These are phyloP conservation scores for Peziza echinospora DNA, from an alignment of 495 filamentous ascomycete genomes.

Conservation along the genomic window DNA sequence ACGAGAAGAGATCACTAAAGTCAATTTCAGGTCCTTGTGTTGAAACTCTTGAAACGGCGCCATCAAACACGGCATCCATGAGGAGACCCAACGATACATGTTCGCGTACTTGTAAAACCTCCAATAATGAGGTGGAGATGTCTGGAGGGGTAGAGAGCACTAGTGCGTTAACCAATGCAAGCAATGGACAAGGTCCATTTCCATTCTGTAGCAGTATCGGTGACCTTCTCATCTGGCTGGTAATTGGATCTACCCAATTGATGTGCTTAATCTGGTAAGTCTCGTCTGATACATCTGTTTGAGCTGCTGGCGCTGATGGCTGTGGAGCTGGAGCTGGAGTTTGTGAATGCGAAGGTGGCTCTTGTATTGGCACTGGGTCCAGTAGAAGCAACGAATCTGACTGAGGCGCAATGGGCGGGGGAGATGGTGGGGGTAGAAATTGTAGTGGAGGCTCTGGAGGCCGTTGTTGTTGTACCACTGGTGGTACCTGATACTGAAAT, in stretches of 20 bases:
- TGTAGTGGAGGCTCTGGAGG: background rate
- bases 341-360: too few species aligned
- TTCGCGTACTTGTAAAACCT: constrained; percentile 54
- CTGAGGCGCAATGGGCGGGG: background rate
- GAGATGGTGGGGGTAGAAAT: constrained; percentile 7
- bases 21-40: constrained; percentile 37
- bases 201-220: constrained; percentile 79
- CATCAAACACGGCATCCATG: constrained; percentile 73
- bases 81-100: constrained; percentile 70
- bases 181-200: constrained; percentile 82
- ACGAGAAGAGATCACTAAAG: constrained; percentile 63
- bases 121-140: constrained; percentile 44
- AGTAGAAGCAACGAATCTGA: background rate
- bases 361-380: background rate
- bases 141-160: constrained; percentile 51
- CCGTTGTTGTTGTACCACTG: too few species aligned
- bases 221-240: constrained; percentile 25
- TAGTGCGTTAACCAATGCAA: constrained; percentile 84
- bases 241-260: constrained; percentile 7
- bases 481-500: background rate
- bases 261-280: constrained; percentile 21
- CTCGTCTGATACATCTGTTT: constrained; percentile 10
- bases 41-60: constrained; percentile 47
- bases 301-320: constrained; percentile 7
- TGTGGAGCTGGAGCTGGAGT: background rate